Base-by-base conservation (phyloP, 2,329 filamentous ascomycete genomes). In the Penicillium sp. region DNA sequence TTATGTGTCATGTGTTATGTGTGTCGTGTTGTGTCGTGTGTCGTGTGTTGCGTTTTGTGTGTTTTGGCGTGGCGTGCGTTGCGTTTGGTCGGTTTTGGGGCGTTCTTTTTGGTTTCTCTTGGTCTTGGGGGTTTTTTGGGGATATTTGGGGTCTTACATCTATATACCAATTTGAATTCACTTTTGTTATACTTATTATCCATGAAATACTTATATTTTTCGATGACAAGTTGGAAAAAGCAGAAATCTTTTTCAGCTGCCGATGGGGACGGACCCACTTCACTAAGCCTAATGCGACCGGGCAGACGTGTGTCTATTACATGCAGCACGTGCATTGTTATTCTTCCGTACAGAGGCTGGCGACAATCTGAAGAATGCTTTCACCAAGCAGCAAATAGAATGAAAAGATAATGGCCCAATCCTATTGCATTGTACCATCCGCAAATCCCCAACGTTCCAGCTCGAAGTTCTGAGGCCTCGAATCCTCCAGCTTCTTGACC, bases 21-120 rank as follows among this genome's bases (percentile, higher is more conserved):
- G 51, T 67, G 58, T 61, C 67, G 57, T 64, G 61, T 66, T 61
- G 29, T 63, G 53, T 60, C 52, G 58, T 60, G 49, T 47, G 53
- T 59, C 62, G 60, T 67, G 58, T 60, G 56, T 65, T 59, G 19
- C 43, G 43, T 51, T 51, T 44, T 33, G 31, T 46, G 26, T 37
- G 29, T 50, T 51, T 52, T 47, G 35, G 35, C 35, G 47, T 52
- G 43, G 31, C 45, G 31, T 29, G 39, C 43, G 39, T 46, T 53
- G 13, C 22, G 24, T 51, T 53, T n/a, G 41, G 27, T 46, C 26
- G 26, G 24, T 26, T 45, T 27, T 29, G 39, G 35, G 53, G 27
- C 33, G n/a, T 46, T 55, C n/a, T 41, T 39, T 39, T n/a, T 41
- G 1, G 35, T 39, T 39, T 37, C 3, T 39, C n/a, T 19, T 39